Base-by-base conservation (phyloP, 169 alveolate genomes). In the Plasmodium billcollinsi region DNA sequence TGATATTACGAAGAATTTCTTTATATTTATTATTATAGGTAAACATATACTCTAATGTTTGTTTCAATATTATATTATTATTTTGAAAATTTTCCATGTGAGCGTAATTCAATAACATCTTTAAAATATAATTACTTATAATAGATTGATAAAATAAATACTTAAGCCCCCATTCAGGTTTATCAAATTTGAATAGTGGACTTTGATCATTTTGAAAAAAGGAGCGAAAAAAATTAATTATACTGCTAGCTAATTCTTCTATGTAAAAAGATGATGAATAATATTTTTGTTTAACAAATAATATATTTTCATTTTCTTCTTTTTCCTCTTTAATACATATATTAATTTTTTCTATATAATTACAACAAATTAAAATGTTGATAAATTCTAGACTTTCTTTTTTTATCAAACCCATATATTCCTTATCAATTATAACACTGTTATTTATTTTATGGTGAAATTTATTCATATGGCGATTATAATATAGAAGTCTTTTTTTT, bases 121-220 rank as follows among this genome's bases (percentile, higher is more conserved):
- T 83, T 62, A 83, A 54, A 39, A 83, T 83, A 6, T 20, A 39
- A 62, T 58, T 69, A 63, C 91, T 83, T 67, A 83, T 83, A 47
- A 83, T 49, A 15, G 74, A 83, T 49, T 83, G 91, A 63, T 83
- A 83, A 8, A 83, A 56, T 62, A 83, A 62, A 62, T 83, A 83
- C 39, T 83, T 83, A 12, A 83, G 47, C 9, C 91, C 91, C 91
- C 91, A 83, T 47, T 83, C 91, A n/a, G 91, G 91, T 45, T 83
- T 83, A 49, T 83, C 91, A 39, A 83, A 39, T 58, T 63, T 83
- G 24, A 83, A 83, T 15, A 83, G 52, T 0, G 91, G 91, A 33
- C 91, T 83, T 43, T 83, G 15, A 29, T 29, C 39, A 83, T 83
- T 69, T 54, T 83, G 91, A 63, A 83, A 83, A 29, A 83, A 67